Evolutionary conservation across 2,329 filamentous ascomycete species (phyloP).

Genomic region (Pestalotiopsis sp.): DNA sequence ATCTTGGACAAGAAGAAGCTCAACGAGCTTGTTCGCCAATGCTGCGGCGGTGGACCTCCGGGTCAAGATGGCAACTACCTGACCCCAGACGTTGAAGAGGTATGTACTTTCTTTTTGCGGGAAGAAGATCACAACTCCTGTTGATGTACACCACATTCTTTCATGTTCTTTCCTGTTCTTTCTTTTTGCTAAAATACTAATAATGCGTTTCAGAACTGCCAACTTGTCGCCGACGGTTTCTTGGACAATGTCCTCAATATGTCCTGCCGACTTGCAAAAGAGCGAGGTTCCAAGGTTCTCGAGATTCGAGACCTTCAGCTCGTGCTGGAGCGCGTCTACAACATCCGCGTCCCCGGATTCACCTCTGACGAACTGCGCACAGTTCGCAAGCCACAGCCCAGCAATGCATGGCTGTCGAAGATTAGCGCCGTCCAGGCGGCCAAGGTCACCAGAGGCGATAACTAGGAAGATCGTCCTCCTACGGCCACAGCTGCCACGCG

Average conservation of each 20-base stretch:
- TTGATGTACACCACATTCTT: too few relatives aligned
- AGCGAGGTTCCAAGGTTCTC: constrained; percentile 85
- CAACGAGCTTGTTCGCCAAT: constrained; percentile 91
- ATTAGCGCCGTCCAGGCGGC: constrained; percentile 96
- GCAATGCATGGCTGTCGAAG: constrained; percentile 89
- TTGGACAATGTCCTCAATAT: constrained; percentile 87
- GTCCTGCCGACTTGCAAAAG: constrained; percentile 90
- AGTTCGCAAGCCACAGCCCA: constrained; percentile 89
- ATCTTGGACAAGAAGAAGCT: constrained; percentile 98
- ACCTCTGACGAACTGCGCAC: constrained; percentile 92
- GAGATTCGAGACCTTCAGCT: constrained; percentile 88
- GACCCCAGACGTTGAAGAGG: constrained; percentile 94
- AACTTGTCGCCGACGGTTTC: constrained; percentile 92
- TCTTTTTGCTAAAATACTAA: not conserved
- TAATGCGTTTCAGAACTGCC: constrained; percentile 63
- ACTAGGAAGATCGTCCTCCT: constrained; percentile 29
- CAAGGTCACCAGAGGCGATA: constrained; percentile 72
- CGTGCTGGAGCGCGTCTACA: constrained; percentile 82
- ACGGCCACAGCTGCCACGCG: not conserved
- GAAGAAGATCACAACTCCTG: too few relatives aligned
- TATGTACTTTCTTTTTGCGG: constrained; percentile 43
- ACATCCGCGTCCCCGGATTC: constrained; percentile 92
- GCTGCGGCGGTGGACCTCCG: constrained; percentile 79
- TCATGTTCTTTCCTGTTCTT: too few relatives aligned
- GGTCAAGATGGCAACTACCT: constrained; percentile 76